Conservation (phyloP, 2,329 filamentous ascomycete species). For the Ceratocystis papillata region DNA sequence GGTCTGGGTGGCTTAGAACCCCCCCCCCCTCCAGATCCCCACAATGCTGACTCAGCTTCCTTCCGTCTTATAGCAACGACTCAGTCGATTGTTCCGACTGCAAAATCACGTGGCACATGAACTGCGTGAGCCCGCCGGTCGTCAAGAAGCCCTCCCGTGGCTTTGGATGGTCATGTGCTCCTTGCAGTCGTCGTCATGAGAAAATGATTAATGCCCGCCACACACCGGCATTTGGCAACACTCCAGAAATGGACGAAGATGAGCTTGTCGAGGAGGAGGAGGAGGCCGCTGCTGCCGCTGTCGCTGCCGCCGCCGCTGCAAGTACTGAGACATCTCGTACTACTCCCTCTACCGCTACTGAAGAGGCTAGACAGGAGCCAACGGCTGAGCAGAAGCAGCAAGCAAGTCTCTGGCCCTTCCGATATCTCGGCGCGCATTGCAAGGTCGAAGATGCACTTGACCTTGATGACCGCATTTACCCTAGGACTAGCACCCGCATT, state of each 20-base stretch:
- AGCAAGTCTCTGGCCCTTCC: slow-evolving; percentile 89
- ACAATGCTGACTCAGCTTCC: slow-evolving; percentile 22
- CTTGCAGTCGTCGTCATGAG: slow-evolving; percentile 92
- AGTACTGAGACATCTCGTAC: slow-evolving; percentile 37
- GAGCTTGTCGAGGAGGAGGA: slow-evolving; percentile 68
- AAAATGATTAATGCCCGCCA: slow-evolving; percentile 81
- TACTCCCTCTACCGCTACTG: slow-evolving; percentile 34
- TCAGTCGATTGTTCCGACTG: slow-evolving; percentile 97
- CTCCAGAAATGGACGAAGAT: slow-evolving; percentile 56
- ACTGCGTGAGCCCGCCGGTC: slow-evolving; percentile 83
- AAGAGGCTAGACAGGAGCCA: slow-evolving; percentile 43
- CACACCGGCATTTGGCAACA: slow-evolving; percentile 49
- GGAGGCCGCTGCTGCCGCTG: slow-evolving; percentile 47
- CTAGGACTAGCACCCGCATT: slow-evolving; percentile 81
- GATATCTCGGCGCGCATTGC: slow-evolving; percentile 91
- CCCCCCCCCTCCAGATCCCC: neutral
- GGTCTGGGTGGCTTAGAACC: neutral
- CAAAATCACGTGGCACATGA: slow-evolving; percentile 94
- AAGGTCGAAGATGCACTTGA: slow-evolving; percentile 90
- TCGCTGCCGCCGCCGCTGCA: slow-evolving; percentile 44
- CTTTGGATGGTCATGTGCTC: slow-evolving; percentile 95
- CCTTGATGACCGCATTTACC: slow-evolving; percentile 95
- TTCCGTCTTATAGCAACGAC: slow-evolving; percentile 53
- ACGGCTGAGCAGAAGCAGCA: slow-evolving; percentile 86
- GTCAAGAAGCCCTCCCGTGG: slow-evolving; percentile 93